Conservation (phyloP, 306 rosid species). For the Cicer cuneatum region DNA sequence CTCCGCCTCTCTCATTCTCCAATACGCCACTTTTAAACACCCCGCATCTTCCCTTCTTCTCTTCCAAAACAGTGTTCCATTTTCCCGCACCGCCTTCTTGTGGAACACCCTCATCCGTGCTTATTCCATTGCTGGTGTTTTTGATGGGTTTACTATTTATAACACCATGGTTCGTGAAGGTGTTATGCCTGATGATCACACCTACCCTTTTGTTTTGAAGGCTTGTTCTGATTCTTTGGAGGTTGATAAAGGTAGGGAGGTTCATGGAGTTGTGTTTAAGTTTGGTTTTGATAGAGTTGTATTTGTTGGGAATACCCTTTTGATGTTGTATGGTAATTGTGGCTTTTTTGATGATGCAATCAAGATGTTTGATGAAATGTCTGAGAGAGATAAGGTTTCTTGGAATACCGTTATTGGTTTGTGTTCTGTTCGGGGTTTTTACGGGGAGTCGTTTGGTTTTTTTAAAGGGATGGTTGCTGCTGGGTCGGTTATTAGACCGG, state of each 20-base stretch:
- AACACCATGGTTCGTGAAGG: conserved; percentile 70
- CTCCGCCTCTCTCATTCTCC: conserved; percentile 75
- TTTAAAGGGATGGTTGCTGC: conserved; percentile 57
- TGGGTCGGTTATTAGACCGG: conserved; percentile 50
- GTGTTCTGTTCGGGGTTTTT: conserved; percentile 59
- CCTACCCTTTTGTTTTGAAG: conserved; percentile 79
- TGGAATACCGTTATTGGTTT: conserved; percentile 79
- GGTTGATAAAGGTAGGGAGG: conserved; percentile 70
- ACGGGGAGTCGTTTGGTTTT: conserved; percentile 50
- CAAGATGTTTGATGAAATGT: conserved; percentile 79
- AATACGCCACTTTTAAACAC: conserved; percentile 64
- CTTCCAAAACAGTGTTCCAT: conserved; percentile 52
- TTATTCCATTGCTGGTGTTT: conserved; percentile 56
- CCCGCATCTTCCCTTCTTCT: conserved; percentile 51
- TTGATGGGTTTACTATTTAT: conserved; percentile 61
- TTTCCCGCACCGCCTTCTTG: conserved; percentile 66
- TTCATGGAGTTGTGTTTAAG: conserved; percentile 74
- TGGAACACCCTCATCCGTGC: conserved; percentile 86
- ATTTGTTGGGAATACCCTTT: conserved; percentile 79
- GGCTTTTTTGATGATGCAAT: conserved; percentile 51
- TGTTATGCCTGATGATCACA: conserved; percentile 68
- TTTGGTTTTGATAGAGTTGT: conserved; percentile 67
- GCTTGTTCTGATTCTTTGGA: conserved; percentile 62
- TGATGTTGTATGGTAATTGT: conserved; percentile 65
- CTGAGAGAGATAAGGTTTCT: conserved; percentile 72